Base-by-base conservation (phyloP, 2,329 filamentous ascomycete genomes). In the Alternaria tenuissima region DNA sequence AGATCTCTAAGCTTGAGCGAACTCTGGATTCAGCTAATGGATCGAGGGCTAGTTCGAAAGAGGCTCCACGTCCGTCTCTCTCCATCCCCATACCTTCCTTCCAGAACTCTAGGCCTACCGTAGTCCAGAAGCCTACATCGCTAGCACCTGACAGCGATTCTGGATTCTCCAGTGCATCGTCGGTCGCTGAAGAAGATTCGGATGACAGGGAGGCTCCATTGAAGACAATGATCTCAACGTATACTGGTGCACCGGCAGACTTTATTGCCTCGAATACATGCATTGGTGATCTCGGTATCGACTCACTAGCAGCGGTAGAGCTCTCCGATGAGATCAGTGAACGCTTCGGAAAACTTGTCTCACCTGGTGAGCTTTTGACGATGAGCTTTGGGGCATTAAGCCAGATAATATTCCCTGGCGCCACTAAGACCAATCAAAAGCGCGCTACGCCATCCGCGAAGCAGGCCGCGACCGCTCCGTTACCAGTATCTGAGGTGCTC, bases 281-380 rank as follows among this genome's bases (percentile, higher is more conserved):
- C 22, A 54, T 68, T 43, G 62, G 46, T 8, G 65, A 69, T 42
- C 53, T 69, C 11, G 67, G 67, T 16, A 42, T 67, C 16, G 67
- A 69, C 28, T 69, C 67, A 5, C 55, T 69, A 5, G 55, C 62
- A 3, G 47, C 65, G 16, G 52, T 62, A 2, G 65, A 69, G 34
- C 52, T 69, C 22, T 55, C 58, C 12, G 44, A 54, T 34, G 56
- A 65, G 30, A 54, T 67, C 6, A 43, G 30, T 16, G 55, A 61
- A 5, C 24, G 38, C 16, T 47, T 49, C 24, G 54, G 55, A 5
- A 55, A 52, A 22, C 8, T 55, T 0, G 44, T 57, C 20, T 57
- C 57, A 6, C 46, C 52, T 26, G 30, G 49, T 22, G 56, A 58
- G 26, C 49, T 58, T 28, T 22, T 54, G 26, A 53, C 56, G 16